phyloP scores from a whole-genome alignment of 2,329 filamentous ascomycete species.

The Epichloe sp. region DNA sequence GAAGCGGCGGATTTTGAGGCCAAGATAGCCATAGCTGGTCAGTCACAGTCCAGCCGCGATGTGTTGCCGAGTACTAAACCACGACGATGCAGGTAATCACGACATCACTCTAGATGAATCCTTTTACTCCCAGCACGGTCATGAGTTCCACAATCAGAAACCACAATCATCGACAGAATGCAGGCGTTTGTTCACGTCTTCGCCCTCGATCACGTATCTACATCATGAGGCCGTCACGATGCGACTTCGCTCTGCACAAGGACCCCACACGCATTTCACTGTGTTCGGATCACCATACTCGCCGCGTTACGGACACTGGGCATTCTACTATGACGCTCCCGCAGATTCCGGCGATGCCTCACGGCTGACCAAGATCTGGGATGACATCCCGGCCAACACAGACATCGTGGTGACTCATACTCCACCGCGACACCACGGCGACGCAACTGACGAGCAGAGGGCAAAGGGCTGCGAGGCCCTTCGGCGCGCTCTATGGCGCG shows the following conservation, averaged over 20 bases:
- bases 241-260: constrained; percentile 36
- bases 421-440: constrained; percentile 47
- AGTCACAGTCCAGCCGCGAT: not conserved
- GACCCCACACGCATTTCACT: constrained; percentile 46
- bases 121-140: constrained; percentile 43
- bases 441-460: constrained; percentile 28
- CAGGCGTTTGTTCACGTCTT: constrained; percentile 38
- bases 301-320: constrained; percentile 45
- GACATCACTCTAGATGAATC: constrained; percentile 56
- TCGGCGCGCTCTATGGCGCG: constrained; percentile 40
- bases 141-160: constrained; percentile 41
- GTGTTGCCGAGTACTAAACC: not conserved
- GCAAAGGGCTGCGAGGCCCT: constrained; percentile 48
- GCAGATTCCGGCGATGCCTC: constrained; percentile 7
- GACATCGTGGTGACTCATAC: constrained; percentile 63
- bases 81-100: constrained; percentile 47
- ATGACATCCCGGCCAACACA: constrained; percentile 42
- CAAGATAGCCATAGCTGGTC: constrained; percentile 60
- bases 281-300: constrained; percentile 62
- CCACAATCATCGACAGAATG: constrained; percentile 41
- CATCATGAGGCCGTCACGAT: constrained; percentile 42
- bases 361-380: constrained; percentile 39
- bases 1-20: constrained; percentile 53
- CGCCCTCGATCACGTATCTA: constrained; percentile 49
- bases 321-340: constrained; percentile 46